Base-by-base conservation (phyloP, 192 early-diverging fungal genomes). In the Umbelopsis ramanniana region DNA sequence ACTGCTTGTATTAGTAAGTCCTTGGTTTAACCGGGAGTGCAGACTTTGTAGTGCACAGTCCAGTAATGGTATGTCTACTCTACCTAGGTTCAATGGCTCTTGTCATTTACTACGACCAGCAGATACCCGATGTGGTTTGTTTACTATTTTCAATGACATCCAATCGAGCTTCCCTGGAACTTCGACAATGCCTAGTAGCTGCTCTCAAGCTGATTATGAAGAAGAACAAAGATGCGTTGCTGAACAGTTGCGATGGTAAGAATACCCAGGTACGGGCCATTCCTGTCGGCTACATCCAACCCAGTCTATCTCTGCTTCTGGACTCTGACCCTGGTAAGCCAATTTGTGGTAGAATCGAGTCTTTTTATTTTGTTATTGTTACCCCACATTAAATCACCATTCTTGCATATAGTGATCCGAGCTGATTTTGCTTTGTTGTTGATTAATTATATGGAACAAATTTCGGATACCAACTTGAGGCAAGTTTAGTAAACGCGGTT, bases 121-220 rank as follows among this genome's bases (percentile, higher is more conserved):
- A 63, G 33, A 63, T 63, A 29, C 57, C 23, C 15, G 57, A 63
- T 37, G 26, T 26, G 0, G 11, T 63, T 22, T 9, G 14, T 4
- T 5, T 63, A 17, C 26, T 63, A 14, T 37, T 63, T 1, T 35
- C 26, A 0, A 37, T 63, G 57, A 29, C 26, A 11, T 63, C 57
- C 19, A 63, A 11, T 17, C 57, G 57, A 37, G 57, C 57, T 14
- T 37, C 35, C 14, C 35, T 63, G 5, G 57, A 63, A 6, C 57
- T 63, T 37, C 26, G 57, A 1, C 57, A 63, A 63, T 63, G 57
- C 17, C 26, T 63, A 11, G 33, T 63, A 1, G 26, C 57, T 35
- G 57, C 57, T 29, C 26, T 63, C 14, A 63, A 63, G 29, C 57
- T 37, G 19, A 63, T 63, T n/a, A 63, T 63, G 57, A 63, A 63